phyloP scores from a whole-genome alignment of 768 basidiomycete genomes.

The Sarcomyxa edulis region DNA sequence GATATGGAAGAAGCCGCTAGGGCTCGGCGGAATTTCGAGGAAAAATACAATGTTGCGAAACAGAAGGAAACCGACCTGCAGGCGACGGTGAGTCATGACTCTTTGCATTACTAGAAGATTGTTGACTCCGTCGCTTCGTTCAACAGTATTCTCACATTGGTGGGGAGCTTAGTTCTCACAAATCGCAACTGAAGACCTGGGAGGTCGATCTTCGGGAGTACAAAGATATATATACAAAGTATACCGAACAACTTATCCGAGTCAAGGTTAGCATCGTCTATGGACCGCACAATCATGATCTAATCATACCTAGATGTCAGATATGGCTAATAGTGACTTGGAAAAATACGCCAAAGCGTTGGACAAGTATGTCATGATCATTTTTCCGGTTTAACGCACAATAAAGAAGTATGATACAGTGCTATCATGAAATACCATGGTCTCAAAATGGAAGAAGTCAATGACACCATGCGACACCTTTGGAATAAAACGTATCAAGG shows the following conservation, averaged over 20 bases:
- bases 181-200: slow-evolving; percentile 57
- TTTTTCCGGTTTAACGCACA: not conserved
- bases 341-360: slow-evolving; percentile 98
- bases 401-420: too few relatives aligned
- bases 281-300: not conserved
- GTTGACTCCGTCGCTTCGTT: not conserved
- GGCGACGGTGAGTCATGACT: slow-evolving; percentile 42
- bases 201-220: slow-evolving; percentile 78
- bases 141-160: slow-evolving; percentile 71
- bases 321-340: slow-evolving; percentile 94
- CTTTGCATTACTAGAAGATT: not conserved
- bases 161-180: slow-evolving; percentile 76
- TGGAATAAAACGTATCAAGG: slow-evolving; percentile 99
- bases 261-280: slow-evolving; percentile 65
- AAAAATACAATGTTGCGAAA: slow-evolving; percentile 69
- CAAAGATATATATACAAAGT: slow-evolving; percentile 80
- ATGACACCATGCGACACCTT: slow-evolving; percentile 92
- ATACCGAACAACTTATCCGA: slow-evolving; percentile 87
- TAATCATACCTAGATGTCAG: slow-evolving; percentile 68
- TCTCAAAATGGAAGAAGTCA: slow-evolving; percentile 99
- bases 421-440: slow-evolving; percentile 99
- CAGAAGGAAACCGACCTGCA: slow-evolving; percentile 69
- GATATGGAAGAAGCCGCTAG: slow-evolving; percentile 86
- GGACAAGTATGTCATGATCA: slow-evolving; percentile 66
- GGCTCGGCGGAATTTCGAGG: slow-evolving; percentile 80